These are phyloP conservation scores for Hamigera avellanea DNA, from an alignment of 495 filamentous ascomycete species.

Conservation along the genomic window DNA sequence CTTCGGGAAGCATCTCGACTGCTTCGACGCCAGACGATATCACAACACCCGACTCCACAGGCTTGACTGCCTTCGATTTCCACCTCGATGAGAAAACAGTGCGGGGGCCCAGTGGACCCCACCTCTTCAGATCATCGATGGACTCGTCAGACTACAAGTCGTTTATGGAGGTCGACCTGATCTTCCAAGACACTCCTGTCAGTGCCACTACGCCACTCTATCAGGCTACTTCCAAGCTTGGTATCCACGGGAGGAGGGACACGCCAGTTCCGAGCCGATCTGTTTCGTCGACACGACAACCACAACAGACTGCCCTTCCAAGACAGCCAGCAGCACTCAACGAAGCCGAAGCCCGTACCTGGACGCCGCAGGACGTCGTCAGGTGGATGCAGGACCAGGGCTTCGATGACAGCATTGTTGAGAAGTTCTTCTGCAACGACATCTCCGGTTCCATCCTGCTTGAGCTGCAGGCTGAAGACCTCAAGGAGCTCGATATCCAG, in stretches of 20 bases:
- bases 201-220: conserved; percentile 4
- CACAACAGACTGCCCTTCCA: conserved; percentile 23
- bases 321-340: background rate
- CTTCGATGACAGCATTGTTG: conserved; percentile 59
- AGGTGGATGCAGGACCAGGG: conserved; percentile 65
- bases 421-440: conserved; percentile 80
- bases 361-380: conserved; percentile 49
- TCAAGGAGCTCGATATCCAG: conserved; percentile 87
- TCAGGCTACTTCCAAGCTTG: background rate
- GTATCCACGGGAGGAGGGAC: conserved; percentile 29
- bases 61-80: conserved; percentile 29
- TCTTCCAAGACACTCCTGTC: conserved; percentile 55
- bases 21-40: conserved; percentile 8
- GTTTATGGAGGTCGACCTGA: conserved; percentile 43
- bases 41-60: conserved; percentile 8
- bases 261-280: conserved; percentile 10
- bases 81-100: conserved; percentile 24
- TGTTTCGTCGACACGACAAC: conserved; percentile 11
- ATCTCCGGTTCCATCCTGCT: conserved; percentile 78
- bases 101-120: conserved; percentile 66
- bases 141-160: conserved; percentile 20
- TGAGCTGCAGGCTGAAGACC: conserved; percentile 76
- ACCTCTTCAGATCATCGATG: conserved; percentile 61
- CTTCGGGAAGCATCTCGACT: conserved; percentile 6
- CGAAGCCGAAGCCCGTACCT: conserved; percentile 16